phyloP scores from a whole-genome alignment of 2,329 filamentous ascomycete genomes.

The Pseudogymnoascus sp. region DNA sequence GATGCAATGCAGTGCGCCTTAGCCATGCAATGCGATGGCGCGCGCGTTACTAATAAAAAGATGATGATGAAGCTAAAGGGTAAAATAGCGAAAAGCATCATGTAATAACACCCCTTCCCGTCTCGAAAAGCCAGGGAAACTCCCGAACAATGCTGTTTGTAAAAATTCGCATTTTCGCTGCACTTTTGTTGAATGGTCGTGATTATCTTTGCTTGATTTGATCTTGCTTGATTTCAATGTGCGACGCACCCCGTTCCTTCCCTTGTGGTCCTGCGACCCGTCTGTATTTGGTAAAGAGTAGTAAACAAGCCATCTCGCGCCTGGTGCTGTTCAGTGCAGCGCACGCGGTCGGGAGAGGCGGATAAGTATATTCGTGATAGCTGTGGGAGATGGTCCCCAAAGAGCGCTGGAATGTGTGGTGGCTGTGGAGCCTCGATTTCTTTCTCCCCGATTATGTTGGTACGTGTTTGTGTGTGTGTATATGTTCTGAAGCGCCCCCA shows the following conservation, averaged over 20 bases:
- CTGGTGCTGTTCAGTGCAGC: background rate
- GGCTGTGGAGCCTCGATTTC: background rate
- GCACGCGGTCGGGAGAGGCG: background rate
- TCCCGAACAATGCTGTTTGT: background rate
- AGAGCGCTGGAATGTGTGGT: background rate
- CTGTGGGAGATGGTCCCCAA: background rate
- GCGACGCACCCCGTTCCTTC: background rate
- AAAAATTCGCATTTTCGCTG: background rate
- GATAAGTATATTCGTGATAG: background rate
- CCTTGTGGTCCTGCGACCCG: background rate
- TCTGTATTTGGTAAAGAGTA: background rate
- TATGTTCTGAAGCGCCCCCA: background rate
- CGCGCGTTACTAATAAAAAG: background rate
- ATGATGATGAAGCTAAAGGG: background rate
- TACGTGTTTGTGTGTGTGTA: background rate
- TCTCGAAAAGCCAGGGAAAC: slow-evolving; percentile 1
- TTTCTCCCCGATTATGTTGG: background rate
- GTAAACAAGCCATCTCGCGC: background rate
- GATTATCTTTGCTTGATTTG: too few species aligned
- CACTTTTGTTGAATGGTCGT: background rate
- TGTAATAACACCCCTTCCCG: background rate
- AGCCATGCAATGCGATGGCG: background rate
- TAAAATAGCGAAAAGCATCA: background rate
- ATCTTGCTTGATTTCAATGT: too few species aligned
- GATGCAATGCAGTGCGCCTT: too few species aligned